A percentile compares a stretch with the other conserved stretches of the same genome.
Evolutionary conservation across 2,329 filamentous ascomycete genomes (phyloP).

Genomic region (Trichoderma sp.): DNA sequence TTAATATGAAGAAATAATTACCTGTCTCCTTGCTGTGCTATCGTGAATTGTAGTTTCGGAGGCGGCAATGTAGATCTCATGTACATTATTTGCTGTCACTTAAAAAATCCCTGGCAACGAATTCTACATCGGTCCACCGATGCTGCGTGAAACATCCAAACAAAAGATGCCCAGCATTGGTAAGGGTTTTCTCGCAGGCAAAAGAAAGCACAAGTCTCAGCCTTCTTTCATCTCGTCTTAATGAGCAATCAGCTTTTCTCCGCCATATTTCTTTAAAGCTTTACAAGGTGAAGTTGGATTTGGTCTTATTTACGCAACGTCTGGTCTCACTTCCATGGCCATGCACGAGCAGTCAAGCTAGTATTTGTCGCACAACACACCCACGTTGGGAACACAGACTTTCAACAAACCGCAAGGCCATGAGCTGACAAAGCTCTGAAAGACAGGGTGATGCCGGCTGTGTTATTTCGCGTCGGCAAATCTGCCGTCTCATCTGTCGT

Average conservation of each 20-base stretch:
- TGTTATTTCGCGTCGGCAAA: neutral
- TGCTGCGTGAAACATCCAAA: neutral
- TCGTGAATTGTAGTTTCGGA: neutral
- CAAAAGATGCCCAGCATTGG: neutral
- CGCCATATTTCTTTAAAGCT: neutral
- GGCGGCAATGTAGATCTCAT: neutral
- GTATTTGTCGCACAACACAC: neutral
- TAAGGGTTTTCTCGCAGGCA: neutral
- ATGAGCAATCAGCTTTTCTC: neutral
- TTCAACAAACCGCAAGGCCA: neutral
- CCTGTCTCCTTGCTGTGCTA: neutral
- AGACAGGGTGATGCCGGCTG: neutral
- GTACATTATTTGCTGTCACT: neutral
- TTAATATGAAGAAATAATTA: neutral
- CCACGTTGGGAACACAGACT: neutral
- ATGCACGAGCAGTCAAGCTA: neutral
- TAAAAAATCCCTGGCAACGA: neutral
- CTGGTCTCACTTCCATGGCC: too few species aligned
- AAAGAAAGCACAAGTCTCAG: neutral
- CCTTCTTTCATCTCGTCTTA: too few species aligned
- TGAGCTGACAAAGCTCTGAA: neutral
- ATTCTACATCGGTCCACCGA: neutral
- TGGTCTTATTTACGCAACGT: neutral
- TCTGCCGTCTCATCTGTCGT: neutral
- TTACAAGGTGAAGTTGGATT: neutral